Conservation (phyloP, 108 stramenopile genomes). For the Hondaea fermentalgiana region DNA sequence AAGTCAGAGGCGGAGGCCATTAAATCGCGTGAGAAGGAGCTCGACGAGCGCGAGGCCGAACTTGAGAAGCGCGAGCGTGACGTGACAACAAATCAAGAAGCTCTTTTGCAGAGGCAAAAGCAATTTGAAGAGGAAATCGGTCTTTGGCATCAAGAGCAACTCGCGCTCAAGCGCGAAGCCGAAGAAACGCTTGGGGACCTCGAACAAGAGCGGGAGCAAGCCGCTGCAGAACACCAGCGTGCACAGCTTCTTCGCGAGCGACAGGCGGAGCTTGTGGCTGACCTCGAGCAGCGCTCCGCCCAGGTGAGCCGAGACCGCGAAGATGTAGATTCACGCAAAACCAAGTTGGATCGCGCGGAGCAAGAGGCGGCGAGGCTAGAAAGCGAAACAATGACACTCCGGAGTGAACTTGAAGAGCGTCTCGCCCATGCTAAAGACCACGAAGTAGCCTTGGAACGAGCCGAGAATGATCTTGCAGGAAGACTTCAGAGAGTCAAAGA, state of each 20-base stretch:
- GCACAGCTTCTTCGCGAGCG: not conserved
- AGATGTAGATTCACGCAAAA: not conserved
- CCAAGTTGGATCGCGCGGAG: not conserved
- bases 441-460: not conserved
- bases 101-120: not conserved
- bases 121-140: not conserved
- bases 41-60: not conserved
- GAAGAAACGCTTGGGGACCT: not conserved
- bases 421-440: not conserved
- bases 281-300: not conserved
- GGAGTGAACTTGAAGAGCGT: not conserved
- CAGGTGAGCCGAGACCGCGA: not conserved
- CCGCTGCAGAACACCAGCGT: not conserved
- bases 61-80: not conserved
- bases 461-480: not conserved
- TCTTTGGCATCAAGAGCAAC: not conserved
- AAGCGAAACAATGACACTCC: not conserved
- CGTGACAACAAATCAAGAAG: not conserved
- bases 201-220: not conserved
- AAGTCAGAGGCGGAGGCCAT: not conserved
- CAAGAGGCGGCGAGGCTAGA: too few species aligned
- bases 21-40: not conserved
- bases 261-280: not conserved
- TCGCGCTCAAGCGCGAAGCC: not conserved
- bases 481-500: not conserved